Evolutionary conservation across 2,329 filamentous ascomycete species (phyloP).

Genomic region (Ceratocystis smalleyi): DNA sequence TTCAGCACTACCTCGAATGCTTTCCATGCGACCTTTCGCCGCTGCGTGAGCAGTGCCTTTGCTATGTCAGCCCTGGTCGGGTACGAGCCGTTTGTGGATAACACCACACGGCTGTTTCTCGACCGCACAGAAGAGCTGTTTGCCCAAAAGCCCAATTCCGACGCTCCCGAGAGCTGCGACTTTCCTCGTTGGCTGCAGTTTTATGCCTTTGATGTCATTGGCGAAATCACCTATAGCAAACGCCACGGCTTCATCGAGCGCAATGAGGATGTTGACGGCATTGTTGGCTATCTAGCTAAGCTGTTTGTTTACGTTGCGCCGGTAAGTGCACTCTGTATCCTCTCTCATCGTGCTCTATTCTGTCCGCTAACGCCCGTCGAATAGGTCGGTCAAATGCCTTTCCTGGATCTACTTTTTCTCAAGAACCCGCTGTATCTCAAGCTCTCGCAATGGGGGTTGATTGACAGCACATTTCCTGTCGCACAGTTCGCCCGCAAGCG

Average conservation of each 20-base stretch:
- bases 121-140: conserved; percentile 43
- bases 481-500: conserved; percentile 55
- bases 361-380: background rate
- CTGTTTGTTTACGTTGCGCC: conserved; percentile 59
- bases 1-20: conserved; percentile 62
- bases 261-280: conserved; percentile 60
- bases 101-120: conserved; percentile 56
- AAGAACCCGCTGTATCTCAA: conserved; percentile 63
- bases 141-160: conserved; percentile 24
- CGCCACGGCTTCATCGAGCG: conserved; percentile 60
- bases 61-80: conserved; percentile 62
- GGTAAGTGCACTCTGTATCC: conserved; percentile 28
- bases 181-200: conserved; percentile 62
- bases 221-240: conserved; percentile 61
- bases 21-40: conserved; percentile 59
- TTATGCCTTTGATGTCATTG: conserved; percentile 70
- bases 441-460: conserved; percentile 49
- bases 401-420: conserved; percentile 51
- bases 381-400: conserved; percentile 57
- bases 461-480: conserved; percentile 55
- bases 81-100: conserved; percentile 68
- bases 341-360: background rate
- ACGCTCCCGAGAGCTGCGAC: conserved; percentile 33
- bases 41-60: conserved; percentile 62
- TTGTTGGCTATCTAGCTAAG: conserved; percentile 46